Evolutionary conservation across 1,139 yeast species (phyloP).

Genomic region (Zygoascus hellenicus): DNA sequence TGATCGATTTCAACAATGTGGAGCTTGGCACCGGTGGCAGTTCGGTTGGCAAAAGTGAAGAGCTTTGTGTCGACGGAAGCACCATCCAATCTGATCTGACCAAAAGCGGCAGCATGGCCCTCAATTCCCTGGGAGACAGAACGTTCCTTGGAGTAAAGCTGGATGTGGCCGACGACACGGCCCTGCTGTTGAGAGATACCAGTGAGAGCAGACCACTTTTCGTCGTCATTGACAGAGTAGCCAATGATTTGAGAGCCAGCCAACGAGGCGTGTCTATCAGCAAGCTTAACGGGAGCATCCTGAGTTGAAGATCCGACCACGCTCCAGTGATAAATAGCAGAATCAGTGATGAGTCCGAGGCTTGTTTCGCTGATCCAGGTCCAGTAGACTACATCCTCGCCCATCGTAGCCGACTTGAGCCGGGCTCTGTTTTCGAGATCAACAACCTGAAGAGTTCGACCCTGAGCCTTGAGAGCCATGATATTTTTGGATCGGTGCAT

Average conservation of each 20-base stretch:
- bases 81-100: constrained; percentile 66
- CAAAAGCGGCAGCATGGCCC: constrained; percentile 94
- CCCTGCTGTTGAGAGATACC: constrained; percentile 96
- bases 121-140: constrained; percentile 95
- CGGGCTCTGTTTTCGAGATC: constrained; percentile 84
- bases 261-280: constrained; percentile 78
- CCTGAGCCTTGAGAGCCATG: constrained; percentile 91
- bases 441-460: constrained; percentile 91
- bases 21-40: constrained; percentile 76
- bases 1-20: constrained; percentile 97
- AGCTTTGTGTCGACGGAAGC: constrained; percentile 75
- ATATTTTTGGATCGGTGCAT: constrained; percentile 89
- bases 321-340: constrained; percentile 73
- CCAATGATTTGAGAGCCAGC: constrained; percentile 85
- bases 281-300: constrained; percentile 69
- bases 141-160: constrained; percentile 80
- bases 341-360: constrained; percentile 80
- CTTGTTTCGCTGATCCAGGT: constrained; percentile 75
- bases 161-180: constrained; percentile 94
- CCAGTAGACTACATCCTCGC: constrained; percentile 93
- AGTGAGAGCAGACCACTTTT: constrained; percentile 91
- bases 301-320: constrained; percentile 72
- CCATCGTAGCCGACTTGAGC: constrained; percentile 79
- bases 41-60: constrained; percentile 81
- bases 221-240: constrained; percentile 72